These are phyloP conservation scores for Linnemannia schmuckeri DNA, from an alignment of 192 early-diverging fungal genomes.

Conservation along the genomic window DNA sequence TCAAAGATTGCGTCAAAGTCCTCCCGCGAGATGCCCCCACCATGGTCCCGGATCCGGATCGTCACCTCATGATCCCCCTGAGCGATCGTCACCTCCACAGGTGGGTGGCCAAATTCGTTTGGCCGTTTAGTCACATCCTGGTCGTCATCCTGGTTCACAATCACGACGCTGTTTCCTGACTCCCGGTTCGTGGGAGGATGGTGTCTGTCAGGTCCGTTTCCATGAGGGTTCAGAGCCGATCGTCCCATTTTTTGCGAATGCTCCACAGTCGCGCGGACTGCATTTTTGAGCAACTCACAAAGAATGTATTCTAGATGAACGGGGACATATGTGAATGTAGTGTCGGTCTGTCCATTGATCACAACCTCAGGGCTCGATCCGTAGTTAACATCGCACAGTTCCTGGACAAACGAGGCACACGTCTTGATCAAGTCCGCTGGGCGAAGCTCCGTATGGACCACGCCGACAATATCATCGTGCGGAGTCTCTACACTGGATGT, in stretches of 20 bases:
- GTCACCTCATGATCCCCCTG: slow-evolving; percentile 83
- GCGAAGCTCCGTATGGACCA: slow-evolving; percentile 82
- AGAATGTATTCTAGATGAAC: slow-evolving; percentile 96
- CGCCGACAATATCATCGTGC: slow-evolving; percentile 75
- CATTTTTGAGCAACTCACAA: slow-evolving; percentile 92
- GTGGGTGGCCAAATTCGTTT: slow-evolving; percentile 71
- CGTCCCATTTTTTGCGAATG: slow-evolving; percentile 61
- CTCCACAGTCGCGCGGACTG: slow-evolving; percentile 89
- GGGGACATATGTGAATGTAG: slow-evolving; percentile 91
- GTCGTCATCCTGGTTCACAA: slow-evolving; percentile 27
- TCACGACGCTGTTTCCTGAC: slow-evolving; percentile 12
- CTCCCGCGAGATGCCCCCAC: slow-evolving; percentile 87
- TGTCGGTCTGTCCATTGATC: slow-evolving; percentile 79
- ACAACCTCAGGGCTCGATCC: slow-evolving; percentile 82
- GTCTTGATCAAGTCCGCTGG: slow-evolving; percentile 77
- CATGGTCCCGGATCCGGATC: slow-evolving; percentile 91
- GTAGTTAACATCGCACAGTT: slow-evolving; percentile 94
- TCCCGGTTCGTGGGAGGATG: background rate
- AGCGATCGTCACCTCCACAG: slow-evolving; percentile 89
- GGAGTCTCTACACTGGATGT: background rate
- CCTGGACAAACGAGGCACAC: slow-evolving; percentile 80
- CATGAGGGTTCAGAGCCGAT: slow-evolving; percentile 25
- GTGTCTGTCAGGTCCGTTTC: background rate
- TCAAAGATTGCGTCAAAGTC: slow-evolving; percentile 89
- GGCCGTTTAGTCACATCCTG: slow-evolving; percentile 35